Evolutionary conservation across 2,329 filamentous ascomycete species (phyloP).

Genomic region (Aspergillus persii): DNA sequence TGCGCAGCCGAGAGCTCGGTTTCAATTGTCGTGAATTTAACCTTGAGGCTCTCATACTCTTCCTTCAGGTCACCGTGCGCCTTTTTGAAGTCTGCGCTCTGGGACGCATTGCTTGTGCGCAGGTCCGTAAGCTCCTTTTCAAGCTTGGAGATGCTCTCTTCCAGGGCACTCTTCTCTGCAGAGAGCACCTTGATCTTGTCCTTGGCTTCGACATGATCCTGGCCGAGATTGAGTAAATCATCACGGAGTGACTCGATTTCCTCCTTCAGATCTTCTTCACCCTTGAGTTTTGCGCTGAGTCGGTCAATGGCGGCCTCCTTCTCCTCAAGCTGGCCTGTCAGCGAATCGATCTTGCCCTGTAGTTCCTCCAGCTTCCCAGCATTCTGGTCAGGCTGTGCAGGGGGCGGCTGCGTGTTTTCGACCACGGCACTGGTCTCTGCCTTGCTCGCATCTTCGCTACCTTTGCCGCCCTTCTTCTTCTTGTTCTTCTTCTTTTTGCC

Average conservation of each 20-base stretch:
- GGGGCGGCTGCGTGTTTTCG: slow-evolving; percentile 18
- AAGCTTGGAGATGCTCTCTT: slow-evolving; percentile 63
- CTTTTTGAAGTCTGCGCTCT: slow-evolving; percentile 49
- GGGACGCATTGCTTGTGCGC: slow-evolving; percentile 48
- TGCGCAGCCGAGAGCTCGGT: slow-evolving; percentile 83
- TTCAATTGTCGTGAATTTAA: slow-evolving; percentile 67
- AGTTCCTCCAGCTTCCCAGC: slow-evolving; percentile 27
- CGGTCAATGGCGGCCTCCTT: slow-evolving; percentile 73
- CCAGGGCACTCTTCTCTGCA: slow-evolving; percentile 64
- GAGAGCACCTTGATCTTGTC: slow-evolving; percentile 69
- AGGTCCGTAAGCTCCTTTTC: slow-evolving; percentile 67
- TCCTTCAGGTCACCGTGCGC: slow-evolving; percentile 55
- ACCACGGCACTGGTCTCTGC: slow-evolving; percentile 16
- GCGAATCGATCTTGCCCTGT: slow-evolving; percentile 35
- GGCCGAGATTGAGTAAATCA: slow-evolving; percentile 73
- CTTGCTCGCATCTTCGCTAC: slow-evolving; percentile 37
- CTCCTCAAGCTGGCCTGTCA: slow-evolving; percentile 40
- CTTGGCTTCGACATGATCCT: slow-evolving; percentile 81
- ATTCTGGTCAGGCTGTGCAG: slow-evolving; percentile 34
- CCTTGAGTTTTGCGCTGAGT: slow-evolving; percentile 68
- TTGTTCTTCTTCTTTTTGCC: slow-evolving; percentile 78
- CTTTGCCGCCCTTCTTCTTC: slow-evolving; percentile 73
- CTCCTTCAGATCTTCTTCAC: slow-evolving; percentile 74
- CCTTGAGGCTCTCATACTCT: slow-evolving; percentile 70
- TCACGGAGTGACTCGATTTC: slow-evolving; percentile 83